Evolutionary conservation across 108 stramenopile genomes (phyloP).

Genomic region (Aurantiochytrium sp.): DNA sequence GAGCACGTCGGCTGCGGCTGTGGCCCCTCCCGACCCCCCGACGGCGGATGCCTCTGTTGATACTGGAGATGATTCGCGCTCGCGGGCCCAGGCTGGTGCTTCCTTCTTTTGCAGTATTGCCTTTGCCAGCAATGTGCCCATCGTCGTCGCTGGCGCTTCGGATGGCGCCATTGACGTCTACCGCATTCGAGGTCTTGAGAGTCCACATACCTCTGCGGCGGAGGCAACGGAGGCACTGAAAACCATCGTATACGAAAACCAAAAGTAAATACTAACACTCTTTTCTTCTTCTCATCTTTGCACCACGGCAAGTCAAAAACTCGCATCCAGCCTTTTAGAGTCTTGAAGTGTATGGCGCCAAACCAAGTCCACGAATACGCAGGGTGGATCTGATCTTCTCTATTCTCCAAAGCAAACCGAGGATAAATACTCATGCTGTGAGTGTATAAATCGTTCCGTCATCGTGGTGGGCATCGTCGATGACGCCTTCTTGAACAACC

Average conservation of each 20-base stretch:
- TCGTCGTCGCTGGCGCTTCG: constrained; percentile 17
- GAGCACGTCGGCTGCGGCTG: neutral
- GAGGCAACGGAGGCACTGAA: neutral
- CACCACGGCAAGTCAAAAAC: neutral
- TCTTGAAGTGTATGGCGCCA: too few species aligned
- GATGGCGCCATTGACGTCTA: constrained; percentile 22
- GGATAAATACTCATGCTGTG: too few species aligned
- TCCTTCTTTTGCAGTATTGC: neutral
- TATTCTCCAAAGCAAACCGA: too few species aligned
- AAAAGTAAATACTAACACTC: neutral
- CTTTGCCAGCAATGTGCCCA: constrained; percentile 16
- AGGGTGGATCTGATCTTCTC: too few species aligned
- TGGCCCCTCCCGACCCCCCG: neutral
- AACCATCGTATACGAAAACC: neutral
- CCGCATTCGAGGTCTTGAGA: constrained; percentile 9
- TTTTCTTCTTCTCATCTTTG: neutral
- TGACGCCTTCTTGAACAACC: too few species aligned
- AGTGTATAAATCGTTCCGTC: too few species aligned
- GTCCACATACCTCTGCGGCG: neutral
- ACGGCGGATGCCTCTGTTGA: neutral
- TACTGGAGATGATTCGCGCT: neutral
- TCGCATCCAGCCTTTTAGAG: too few species aligned
- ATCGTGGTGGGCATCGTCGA: too few species aligned
- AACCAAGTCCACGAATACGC: too few species aligned
- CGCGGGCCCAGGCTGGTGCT: neutral